Base-by-base conservation (phyloP, 1,284 basidiomycete genomes). In the Puccinia triticina region DNA sequence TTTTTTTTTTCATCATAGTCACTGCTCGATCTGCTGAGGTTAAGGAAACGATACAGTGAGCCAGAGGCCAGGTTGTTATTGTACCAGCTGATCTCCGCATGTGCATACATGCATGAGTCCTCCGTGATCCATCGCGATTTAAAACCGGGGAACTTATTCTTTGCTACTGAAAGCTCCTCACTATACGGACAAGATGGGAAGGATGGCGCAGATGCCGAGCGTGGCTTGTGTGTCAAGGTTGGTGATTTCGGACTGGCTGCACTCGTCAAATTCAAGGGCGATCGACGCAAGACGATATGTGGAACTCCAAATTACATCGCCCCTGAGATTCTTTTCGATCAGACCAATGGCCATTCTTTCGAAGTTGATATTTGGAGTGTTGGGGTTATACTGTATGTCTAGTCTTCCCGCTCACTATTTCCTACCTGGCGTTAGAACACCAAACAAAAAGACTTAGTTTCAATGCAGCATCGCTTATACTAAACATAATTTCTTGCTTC, bases 271-370 rank as follows among this genome's bases (percentile, higher is more conserved):
- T 95, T 92, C 87, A 93, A 93, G 14, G 96, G 96, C 0, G 97
- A 99, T 87, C 89, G 96, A 85, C 1, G 34, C 83, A 90, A 90
- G 86, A 99, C 96, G 0, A 96, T 98, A 73, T 98, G 96, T 85
- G 97, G 96, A 8, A 99, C 96, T 0, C 97, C 96, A 0, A 98
- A 99, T 87, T 98, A 99, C 87, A 98, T 99, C 84, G 97, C 97
- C 0, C 97, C 96, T 0, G 96, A 99, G 87, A 95, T 99, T 48
- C 89, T 99, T 83, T 98, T 98, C 87, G 95, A 98, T 87, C 94
- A 93, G 64, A 94, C 92, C 37, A 96, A 95, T 85, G 95, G 96
- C 0, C 96, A 99, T 88, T 95, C 94, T 86, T 99, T 98, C 86
- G 96, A 98, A 88, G 96, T 98, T 50, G 96, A 99, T 86, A 93